Percentiles rank a stretch among this genome's conserved stretches.
Evolutionary conservation across 1,139 yeast genomes (phyloP).

Genomic region (Taphrina populina): DNA sequence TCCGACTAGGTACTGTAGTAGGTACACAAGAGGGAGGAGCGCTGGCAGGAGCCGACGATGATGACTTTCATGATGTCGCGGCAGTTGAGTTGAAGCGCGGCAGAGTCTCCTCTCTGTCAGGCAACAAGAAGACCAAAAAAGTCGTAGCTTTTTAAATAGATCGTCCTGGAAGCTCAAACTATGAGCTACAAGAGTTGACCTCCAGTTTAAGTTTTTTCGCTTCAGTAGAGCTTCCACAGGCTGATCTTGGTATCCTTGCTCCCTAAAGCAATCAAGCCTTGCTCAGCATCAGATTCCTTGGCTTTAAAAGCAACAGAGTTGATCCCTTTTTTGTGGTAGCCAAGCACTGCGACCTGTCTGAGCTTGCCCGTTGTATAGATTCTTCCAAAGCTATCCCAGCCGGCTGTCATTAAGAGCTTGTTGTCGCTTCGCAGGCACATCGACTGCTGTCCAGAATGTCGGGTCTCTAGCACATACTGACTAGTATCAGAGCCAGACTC

Average conservation of each 20-base stretch:
- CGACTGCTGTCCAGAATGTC: slow-evolving; percentile 28
- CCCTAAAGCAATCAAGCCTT: slow-evolving; percentile 19
- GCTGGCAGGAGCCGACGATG: slow-evolving; percentile 34
- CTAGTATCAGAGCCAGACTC: too few relatives aligned
- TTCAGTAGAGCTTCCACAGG: slow-evolving; percentile 29
- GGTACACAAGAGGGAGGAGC: slow-evolving; percentile 23
- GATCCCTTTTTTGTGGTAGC: slow-evolving; percentile 15
- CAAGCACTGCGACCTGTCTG: slow-evolving; percentile 32
- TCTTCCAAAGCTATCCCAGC: slow-evolving; percentile 24
- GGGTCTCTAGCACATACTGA: slow-evolving; percentile 4
- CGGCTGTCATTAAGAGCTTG: slow-evolving; percentile 13
- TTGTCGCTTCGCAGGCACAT: slow-evolving; percentile 13
- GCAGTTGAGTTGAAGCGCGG: slow-evolving; percentile 5
- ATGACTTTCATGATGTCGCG: slow-evolving; percentile 35
- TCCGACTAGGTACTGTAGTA: slow-evolving; percentile 29
- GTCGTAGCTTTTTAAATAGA: slow-evolving; percentile 17
- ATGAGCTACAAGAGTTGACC: too few relatives aligned
- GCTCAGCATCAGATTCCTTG: neutral
- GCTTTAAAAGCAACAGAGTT: slow-evolving; percentile 10
- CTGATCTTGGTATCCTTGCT: slow-evolving; percentile 31
- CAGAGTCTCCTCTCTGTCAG: neutral
- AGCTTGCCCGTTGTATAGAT: neutral
- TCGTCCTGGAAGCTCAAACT: too few relatives aligned
- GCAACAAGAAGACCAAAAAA: neutral
- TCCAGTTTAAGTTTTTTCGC: too few relatives aligned